Evolutionary conservation across 192 early-diverging fungal species (phyloP).

Genomic region (Bifiguratus adelaidae): DNA sequence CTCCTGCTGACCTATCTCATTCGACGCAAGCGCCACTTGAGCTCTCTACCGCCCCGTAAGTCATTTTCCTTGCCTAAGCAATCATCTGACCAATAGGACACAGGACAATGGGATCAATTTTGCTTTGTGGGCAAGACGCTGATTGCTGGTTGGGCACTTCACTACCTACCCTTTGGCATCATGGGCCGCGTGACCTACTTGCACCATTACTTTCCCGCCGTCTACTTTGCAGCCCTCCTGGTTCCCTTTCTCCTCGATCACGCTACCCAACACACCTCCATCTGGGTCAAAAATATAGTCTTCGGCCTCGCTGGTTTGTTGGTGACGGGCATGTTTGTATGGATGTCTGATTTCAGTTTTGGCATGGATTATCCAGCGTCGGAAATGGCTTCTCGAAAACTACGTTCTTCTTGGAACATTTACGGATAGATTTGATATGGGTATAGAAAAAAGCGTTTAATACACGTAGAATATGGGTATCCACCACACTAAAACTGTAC

Average conservation of each 20-base stretch:
- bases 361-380: constrained; percentile 62
- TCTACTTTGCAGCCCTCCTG: constrained; percentile 90
- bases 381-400: constrained; percentile 44
- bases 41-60: constrained; percentile 33
- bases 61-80: constrained; percentile 10
- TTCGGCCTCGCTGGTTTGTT: constrained; percentile 30
- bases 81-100: no score
- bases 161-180: constrained; percentile 92
- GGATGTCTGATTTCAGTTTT: constrained; percentile 74
- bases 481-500: no score
- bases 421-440: no score
- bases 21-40: constrained; percentile 48
- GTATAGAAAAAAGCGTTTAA: no score
- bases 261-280: constrained; percentile 8
- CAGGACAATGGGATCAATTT: constrained; percentile 60
- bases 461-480: no score
- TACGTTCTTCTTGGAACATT: constrained; percentile 76
- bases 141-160: constrained; percentile 82
- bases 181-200: constrained; percentile 96
- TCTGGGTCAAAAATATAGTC: constrained; percentile 13
- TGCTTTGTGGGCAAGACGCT: constrained; percentile 57
- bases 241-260: constrained; percentile 75
- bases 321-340: constrained; percentile 49
- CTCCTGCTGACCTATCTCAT: constrained; percentile 60
- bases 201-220: constrained; percentile 94